A percentile compares a stretch with the other conserved stretches of the same genome.
Conservation (phyloP, 352 stramenopile species). For the Stramenopiles sp. region DNA sequence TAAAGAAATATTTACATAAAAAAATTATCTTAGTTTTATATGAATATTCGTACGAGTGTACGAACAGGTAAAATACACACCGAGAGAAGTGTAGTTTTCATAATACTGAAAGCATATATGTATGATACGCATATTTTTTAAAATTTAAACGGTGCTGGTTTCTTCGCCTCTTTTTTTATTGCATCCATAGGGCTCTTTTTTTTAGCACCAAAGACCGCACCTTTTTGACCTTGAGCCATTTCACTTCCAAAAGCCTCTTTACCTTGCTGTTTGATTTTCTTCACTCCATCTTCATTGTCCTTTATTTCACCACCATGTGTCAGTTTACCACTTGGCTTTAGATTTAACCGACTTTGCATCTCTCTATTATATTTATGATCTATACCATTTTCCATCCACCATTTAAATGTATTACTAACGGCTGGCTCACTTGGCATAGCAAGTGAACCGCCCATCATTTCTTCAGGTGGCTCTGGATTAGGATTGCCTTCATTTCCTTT, state of each 20-base stretch:
- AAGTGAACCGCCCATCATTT: neutral
- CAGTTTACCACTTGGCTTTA: neutral
- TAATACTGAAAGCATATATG: neutral
- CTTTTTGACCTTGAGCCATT: neutral
- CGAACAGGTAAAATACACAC: no score
- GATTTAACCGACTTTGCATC: neutral
- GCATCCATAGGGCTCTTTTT: neutral
- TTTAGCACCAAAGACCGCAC: neutral
- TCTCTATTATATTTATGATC: neutral
- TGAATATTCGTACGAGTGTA: no score
- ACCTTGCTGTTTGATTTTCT: neutral
- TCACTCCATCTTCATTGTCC: neutral
- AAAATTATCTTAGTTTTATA: neutral
- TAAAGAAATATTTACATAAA: neutral
- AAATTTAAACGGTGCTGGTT: neutral
- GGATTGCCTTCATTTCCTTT: neutral
- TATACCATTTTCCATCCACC: neutral
- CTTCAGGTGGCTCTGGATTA: neutral
- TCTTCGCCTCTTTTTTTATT: neutral
- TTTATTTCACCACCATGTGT: neutral
- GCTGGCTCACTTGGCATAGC: neutral
- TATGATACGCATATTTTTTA: neutral
- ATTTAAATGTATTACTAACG: neutral
- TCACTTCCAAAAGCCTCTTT: neutral
- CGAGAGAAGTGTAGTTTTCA: neutral